Conservation (phyloP, 768 basidiomycete genomes). For the Mycena floridula region DNA sequence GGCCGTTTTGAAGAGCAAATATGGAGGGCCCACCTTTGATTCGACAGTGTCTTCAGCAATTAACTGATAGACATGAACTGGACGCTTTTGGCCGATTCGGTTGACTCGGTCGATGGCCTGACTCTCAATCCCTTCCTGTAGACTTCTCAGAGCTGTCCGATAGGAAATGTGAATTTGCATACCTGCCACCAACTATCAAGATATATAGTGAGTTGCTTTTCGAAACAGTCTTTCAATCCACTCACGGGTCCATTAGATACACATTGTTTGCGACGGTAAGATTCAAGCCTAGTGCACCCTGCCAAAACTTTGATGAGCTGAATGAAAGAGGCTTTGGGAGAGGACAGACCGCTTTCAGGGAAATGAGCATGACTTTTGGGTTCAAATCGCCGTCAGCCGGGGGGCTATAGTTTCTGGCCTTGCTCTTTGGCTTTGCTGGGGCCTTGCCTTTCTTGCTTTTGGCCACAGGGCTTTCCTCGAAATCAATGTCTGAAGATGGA, state of each 20-base stretch:
- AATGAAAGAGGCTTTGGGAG: neutral
- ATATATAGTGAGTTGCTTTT: neutral
- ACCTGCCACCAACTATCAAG: slow-evolving; percentile 77
- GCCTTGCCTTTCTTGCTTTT: slow-evolving; percentile 25
- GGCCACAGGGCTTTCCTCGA: slow-evolving; percentile 11
- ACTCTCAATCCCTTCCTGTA: slow-evolving; percentile 74
- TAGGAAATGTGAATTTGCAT: too few relatives aligned
- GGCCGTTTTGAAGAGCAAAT: neutral
- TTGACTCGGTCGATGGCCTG: slow-evolving; percentile 82
- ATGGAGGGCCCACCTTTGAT: slow-evolving; percentile 47
- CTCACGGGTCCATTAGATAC: slow-evolving; percentile 30
- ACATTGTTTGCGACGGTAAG: slow-evolving; percentile 57
- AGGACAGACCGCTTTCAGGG: slow-evolving; percentile 59
- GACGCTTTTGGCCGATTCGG: slow-evolving; percentile 78
- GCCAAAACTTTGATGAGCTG: slow-evolving; percentile 6
- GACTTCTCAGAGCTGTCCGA: neutral
- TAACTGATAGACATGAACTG: slow-evolving; percentile 83
- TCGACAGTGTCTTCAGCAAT: slow-evolving; percentile 90
- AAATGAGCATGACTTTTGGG: slow-evolving; percentile 81
- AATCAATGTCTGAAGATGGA: slow-evolving; percentile 28
- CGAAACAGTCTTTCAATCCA: slow-evolving; percentile 5
- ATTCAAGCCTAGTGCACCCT: slow-evolving; percentile 82
- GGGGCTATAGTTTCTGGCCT: slow-evolving; percentile 13
- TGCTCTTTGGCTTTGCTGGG: slow-evolving; percentile 28
- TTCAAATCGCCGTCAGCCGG: slow-evolving; percentile 27